Evolutionary conservation across 164 flowering plant species (phyloP), one percentile per base, ranked within the genome.

Genomic region (Magnolia sinica): DNA sequence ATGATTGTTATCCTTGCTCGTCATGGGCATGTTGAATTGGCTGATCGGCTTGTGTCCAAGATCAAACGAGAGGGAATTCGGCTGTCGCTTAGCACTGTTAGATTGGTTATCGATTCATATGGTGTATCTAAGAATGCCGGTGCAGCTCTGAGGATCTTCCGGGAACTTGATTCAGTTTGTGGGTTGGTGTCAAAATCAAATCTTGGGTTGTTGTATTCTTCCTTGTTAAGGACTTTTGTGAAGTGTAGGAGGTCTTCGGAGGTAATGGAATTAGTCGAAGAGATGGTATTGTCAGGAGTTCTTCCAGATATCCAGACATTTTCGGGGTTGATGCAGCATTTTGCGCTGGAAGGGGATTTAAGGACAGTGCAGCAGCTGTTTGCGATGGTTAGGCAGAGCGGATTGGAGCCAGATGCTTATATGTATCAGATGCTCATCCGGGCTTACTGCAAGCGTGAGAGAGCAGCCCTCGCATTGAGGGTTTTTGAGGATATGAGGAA

Each of bases 251-350:
- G 89, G 79, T 79, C 82, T 80, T 73, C 82, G 29, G 92, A 88
- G 31, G 86, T 87, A 24, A 70, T 92, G 75, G 86, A 86, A 70
- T 76, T 87, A 59, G 90, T 96, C 51, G 92, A 94, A 16, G 91
- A 92, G 85, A 94, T 92, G 97, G 80, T 92, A 16, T 69, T 83
- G 50, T 66, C 76, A 37, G 96, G 89, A 29, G 76, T 87, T 73
- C 55, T 71, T 72, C 98, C 99, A 6, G 97, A 93, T 83, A 74
- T 88, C 68, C 98, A 90, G 83, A 94, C 96, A 18, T 92, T 82
- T 87, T 85, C 89, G 19, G 97, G 97, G 18, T 79, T 94, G 87
- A 89, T 96, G 88, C 89, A 94, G 84, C 81, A 91, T 78, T 94
- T 91, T 87, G 97, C 97, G 49, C 75, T 79, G 13, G 84, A 85